phyloP scores from a whole-genome alignment of 805 yeast genomes.

The Metschnikowia dekortorum region DNA sequence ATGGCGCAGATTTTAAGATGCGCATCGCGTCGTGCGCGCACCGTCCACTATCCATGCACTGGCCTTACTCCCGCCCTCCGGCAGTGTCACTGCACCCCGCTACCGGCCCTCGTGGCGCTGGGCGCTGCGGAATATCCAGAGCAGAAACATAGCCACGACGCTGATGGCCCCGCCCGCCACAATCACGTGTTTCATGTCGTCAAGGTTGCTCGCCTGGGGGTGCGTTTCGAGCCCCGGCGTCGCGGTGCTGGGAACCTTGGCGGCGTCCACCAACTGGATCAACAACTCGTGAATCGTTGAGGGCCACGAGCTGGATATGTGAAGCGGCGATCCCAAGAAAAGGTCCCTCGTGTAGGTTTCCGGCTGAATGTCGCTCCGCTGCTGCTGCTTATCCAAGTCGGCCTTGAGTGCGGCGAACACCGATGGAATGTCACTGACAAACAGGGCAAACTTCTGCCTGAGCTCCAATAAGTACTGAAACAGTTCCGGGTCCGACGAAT shows the following conservation, averaged over 20 bases:
- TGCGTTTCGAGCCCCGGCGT: constrained; percentile 68
- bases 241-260: constrained; percentile 68
- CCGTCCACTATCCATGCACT: not conserved
- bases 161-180: constrained; percentile 69
- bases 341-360: constrained; percentile 74
- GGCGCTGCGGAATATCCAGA: constrained; percentile 55
- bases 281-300: constrained; percentile 81
- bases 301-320: constrained; percentile 87
- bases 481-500: constrained; percentile 93
- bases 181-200: constrained; percentile 48
- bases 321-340: constrained; percentile 75
- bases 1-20: constrained; percentile 8
- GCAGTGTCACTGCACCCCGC: too few species aligned
- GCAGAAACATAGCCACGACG: constrained; percentile 56
- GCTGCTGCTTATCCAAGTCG: constrained; percentile 93
- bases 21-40: constrained; percentile 15
- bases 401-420: constrained; percentile 92
- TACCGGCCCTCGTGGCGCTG: constrained; percentile 4
- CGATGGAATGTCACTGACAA: constrained; percentile 66
- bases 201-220: constrained; percentile 54
- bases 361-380: constrained; percentile 79
- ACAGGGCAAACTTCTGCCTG: constrained; percentile 51
- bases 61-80: too few species aligned
- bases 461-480: constrained; percentile 76
- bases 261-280: constrained; percentile 84